A percentile compares a stretch with the other conserved stretches of the same genome.
Conservation (phyloP, 2,329 filamentous ascomycete genomes). For the Pyrenophora tritici-repentis region DNA sequence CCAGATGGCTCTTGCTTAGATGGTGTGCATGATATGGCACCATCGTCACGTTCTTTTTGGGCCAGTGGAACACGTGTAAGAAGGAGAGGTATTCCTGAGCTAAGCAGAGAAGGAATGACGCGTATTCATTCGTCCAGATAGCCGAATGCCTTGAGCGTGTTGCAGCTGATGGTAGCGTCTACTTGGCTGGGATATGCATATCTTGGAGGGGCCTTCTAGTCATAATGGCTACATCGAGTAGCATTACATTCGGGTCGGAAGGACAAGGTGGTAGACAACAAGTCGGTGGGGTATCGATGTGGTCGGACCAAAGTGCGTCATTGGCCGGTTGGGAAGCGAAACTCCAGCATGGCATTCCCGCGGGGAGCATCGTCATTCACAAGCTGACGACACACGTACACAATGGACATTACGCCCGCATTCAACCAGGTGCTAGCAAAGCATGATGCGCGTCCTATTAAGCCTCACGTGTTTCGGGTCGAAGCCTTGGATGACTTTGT, state of each 20-base stretch:
- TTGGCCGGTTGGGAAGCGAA: slow-evolving; percentile 32
- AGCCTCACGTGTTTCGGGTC: slow-evolving; percentile 50
- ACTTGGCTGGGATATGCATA: neutral
- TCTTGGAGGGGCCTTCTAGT: neutral
- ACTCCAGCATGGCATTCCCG: slow-evolving; percentile 24
- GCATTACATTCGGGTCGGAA: neutral
- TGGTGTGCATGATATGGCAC: no score
- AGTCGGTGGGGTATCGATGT: neutral
- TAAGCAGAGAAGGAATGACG: no score
- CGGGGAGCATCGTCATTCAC: slow-evolving; percentile 35
- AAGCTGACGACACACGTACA: slow-evolving; percentile 21
- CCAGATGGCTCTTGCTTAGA: no score
- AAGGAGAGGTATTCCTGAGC: no score
- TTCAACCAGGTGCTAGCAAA: slow-evolving; percentile 71
- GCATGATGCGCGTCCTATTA: slow-evolving; percentile 59
- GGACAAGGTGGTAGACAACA: neutral
- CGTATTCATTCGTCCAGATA: no score
- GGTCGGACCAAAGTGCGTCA: slow-evolving; percentile 7
- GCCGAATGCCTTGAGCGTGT: neutral
- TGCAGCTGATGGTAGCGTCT: slow-evolving; percentile 1
- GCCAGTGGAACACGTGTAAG: no score
- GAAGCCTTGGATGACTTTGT: slow-evolving; percentile 77
- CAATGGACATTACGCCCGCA: slow-evolving; percentile 66
- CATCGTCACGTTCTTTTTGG: no score
- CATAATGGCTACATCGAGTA: no score